These are phyloP conservation scores for Candida arabinofermentans DNA, from an alignment of 805 yeast species.

Conservation along the genomic window DNA sequence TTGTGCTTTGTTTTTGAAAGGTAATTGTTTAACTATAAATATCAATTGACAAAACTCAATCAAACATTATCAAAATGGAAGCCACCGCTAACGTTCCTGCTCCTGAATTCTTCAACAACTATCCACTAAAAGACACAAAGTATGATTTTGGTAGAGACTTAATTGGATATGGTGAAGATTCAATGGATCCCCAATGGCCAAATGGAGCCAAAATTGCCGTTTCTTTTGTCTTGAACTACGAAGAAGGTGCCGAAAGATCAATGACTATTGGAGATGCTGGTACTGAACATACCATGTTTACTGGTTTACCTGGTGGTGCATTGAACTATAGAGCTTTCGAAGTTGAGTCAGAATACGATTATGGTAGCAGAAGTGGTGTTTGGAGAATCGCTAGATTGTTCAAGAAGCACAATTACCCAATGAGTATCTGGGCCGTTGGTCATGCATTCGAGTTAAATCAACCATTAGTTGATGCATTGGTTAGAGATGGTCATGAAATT, in stretches of 20 bases:
- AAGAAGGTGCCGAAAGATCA: slow-evolving; percentile 26
- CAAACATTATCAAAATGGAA: slow-evolving; percentile 5
- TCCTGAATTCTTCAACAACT: slow-evolving; percentile 9
- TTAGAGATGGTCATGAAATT: slow-evolving; percentile 36
- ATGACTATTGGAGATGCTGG: slow-evolving; percentile 10
- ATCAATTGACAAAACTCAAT: background rate
- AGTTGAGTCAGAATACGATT: slow-evolving; percentile 16
- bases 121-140: slow-evolving; percentile 12
- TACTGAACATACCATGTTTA: slow-evolving; percentile 14
- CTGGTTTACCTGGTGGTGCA: slow-evolving; percentile 14
- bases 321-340: slow-evolving; percentile 13
- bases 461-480: slow-evolving; percentile 32
- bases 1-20: background rate
- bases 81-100: slow-evolving; percentile 6
- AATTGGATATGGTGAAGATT: slow-evolving; percentile 24
- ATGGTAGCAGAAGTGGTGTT: slow-evolving; percentile 16
- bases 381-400: slow-evolving; percentile 30
- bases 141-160: slow-evolving; percentile 13
- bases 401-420: slow-evolving; percentile 28
- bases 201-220: slow-evolving; percentile 22
- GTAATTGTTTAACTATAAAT: background rate
- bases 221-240: slow-evolving; percentile 26
- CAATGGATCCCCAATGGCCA: slow-evolving; percentile 26
- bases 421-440: slow-evolving; percentile 38
- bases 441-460: slow-evolving; percentile 35